Evolutionary conservation across 768 basidiomycete species (phyloP), one percentile per base, ranked within the genome.

Genomic region (Daedaleopsis nitida): DNA sequence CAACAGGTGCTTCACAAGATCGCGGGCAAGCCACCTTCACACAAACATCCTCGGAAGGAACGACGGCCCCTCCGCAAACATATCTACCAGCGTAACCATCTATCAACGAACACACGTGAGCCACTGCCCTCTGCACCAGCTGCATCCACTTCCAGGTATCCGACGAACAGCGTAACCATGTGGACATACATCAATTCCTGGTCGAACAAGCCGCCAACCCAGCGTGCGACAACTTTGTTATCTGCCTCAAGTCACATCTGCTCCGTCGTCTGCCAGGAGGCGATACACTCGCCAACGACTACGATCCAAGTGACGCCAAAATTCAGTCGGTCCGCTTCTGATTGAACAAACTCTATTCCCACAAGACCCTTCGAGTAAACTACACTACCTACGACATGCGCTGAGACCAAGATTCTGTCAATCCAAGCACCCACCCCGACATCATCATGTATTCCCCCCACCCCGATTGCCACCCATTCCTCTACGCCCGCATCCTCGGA

Each of bases 321-420:
- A 6, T 47, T 6, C n/a, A n/a, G n/a, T 7, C 9, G 16, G 45
- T 47, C 14, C 45, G 21, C n/a, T 4, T 47, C 45, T 4, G 45
- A 3, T 13, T 58, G 42, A 70, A 72, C 67, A 64, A 24, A 50
- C 67, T 77, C 27, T 79, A 68, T 51, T 21, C 5, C 6, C 75
- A 77, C 66, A 69, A 70, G 45, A 65, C 67, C 5, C 23, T 78
- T 4, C 71, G 70, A 0, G 50, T 80, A 50, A 76, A 78, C 61
- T 79, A 77, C 64, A 80, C 78, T 0, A 78, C 75, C 0, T 82
- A 81, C 64, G 76, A 82, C 64, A 52, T 77, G 19, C 72, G 75
- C n/a, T 67, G 76, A 0, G 69, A 64, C 5, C 77, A 81, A 58
- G 81, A 83, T 56, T 64, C 72, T 0, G 65, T 83, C 54, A 32